Conservation (phyloP, 2,329 filamentous ascomycete genomes). For the Geosmithia morbida region DNA sequence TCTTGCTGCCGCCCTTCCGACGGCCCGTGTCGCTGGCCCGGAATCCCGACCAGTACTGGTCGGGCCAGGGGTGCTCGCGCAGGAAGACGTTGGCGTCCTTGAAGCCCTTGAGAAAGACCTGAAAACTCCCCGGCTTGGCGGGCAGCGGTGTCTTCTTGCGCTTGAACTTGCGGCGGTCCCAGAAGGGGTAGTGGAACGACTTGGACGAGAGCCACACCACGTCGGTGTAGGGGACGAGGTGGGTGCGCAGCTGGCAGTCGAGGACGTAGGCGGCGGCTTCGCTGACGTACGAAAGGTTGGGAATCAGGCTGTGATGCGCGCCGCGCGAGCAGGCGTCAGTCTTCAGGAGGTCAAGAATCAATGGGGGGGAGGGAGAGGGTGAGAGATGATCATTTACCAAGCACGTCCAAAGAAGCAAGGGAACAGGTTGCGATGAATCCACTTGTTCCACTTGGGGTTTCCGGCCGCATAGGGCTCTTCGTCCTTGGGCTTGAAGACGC, state of each 20-base stretch:
- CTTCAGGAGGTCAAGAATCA: not conserved
- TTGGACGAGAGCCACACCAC: slow-evolving; percentile 90
- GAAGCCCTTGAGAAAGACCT: slow-evolving; percentile 92
- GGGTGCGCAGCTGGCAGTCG: slow-evolving; percentile 75
- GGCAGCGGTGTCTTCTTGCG: slow-evolving; percentile 78
- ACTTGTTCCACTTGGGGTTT: slow-evolving; percentile 99
- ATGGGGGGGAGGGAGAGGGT: not conserved
- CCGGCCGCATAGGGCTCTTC: slow-evolving; percentile 95
- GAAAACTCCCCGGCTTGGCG: slow-evolving; percentile 87
- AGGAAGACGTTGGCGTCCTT: slow-evolving; percentile 95
- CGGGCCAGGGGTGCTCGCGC: slow-evolving; percentile 91
- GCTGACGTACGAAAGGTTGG: slow-evolving; percentile 93
- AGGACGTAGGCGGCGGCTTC: slow-evolving; percentile 95
- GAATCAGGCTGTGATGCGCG: slow-evolving; percentile 51
- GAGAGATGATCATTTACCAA: slow-evolving; percentile 46
- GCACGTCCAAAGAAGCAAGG: slow-evolving; percentile 94
- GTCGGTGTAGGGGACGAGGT: slow-evolving; percentile 92
- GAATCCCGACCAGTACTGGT: slow-evolving; percentile 64
- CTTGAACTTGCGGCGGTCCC: slow-evolving; percentile 81
- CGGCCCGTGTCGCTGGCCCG: slow-evolving; percentile 52
- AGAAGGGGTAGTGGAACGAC: slow-evolving; percentile 96
- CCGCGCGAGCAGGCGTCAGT: not conserved
- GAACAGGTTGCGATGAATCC: slow-evolving; percentile 95
- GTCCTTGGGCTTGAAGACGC: slow-evolving; percentile 97
- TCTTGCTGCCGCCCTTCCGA: slow-evolving; percentile 37